Base-by-base conservation (phyloP, 73 alveolate genomes). In the Paramecium pentaurelia region DNA sequence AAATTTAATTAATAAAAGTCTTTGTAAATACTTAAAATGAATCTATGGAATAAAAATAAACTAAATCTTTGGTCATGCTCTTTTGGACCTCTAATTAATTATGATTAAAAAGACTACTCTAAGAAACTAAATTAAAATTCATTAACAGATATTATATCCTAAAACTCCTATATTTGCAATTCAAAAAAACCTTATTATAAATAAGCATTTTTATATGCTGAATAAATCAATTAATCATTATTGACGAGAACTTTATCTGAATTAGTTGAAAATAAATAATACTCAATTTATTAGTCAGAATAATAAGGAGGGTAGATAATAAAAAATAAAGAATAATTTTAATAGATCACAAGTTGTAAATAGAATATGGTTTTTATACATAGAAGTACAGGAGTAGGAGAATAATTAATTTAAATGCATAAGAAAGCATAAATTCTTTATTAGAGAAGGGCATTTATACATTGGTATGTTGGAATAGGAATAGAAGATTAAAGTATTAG, bases 381-480 rank as follows among this genome's bases (percentile, higher is more conserved):
- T 54, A 54, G 9, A 54, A 54, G 70, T 22, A 18, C 28, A 18
- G 70, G 70, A 54, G 14, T 54, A 18, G 70, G 36, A 54, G 70
- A 54, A 18, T 22, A 54, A 54, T 14, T 54, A 18, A 54, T 3
- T 54, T 4, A 1, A 54, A 5, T 54, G 9, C 36, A 54, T 54
- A 54, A 54, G 32, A 54, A 54, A 4, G 70, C 70, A 0, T 54
- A 54, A 18, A 18, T 4, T 7, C 70, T 54, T 22, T 54, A n/a
- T 18, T 18, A 54, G 14, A 92, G 64, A 92, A 37, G 93, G 34
- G 95, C 95, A 16, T 92, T 86, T 27, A 75, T 86, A 11, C 95
- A 92, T 92, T 92, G 86, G 85, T 92, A 16, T 60, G 95, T 92
- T 18, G 95, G 95, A 28, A 94, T 87, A 86, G 95, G 95, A 25